Conservation (phyloP, 768 basidiomycete genomes). For the Suillus luteus region DNA sequence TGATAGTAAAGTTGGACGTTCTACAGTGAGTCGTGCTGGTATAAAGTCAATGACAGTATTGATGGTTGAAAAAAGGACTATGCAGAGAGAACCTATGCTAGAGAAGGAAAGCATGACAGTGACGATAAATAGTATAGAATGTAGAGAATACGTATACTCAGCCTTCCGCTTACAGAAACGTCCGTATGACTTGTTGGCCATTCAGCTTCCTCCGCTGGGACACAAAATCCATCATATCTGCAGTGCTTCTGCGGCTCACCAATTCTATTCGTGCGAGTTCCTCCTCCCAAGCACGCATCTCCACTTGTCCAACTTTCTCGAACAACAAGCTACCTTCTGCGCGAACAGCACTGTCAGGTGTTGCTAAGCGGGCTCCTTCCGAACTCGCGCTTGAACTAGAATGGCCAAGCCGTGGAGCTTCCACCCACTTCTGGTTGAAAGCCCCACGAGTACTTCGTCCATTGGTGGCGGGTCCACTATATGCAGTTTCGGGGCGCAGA, state of each 20-base stretch:
- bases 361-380: constrained; percentile 48
- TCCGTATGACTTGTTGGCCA: constrained; percentile 25
- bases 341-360: constrained; percentile 22
- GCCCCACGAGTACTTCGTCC: constrained; percentile 17
- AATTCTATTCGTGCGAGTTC: constrained; percentile 73
- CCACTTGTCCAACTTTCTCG: constrained; percentile 34
- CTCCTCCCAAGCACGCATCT: constrained; percentile 74
- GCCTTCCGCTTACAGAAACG: constrained; percentile 25
- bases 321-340: constrained; percentile 22
- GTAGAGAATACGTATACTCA: constrained; percentile 19
- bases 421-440: constrained; percentile 26
- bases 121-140: constrained; percentile 5
- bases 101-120: constrained; percentile 8
- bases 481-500: constrained; percentile 32
- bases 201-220: constrained; percentile 31
- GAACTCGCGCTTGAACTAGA: constrained; percentile 39
- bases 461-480: constrained; percentile 19
- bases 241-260: constrained; percentile 50
- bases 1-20: constrained; percentile 10
- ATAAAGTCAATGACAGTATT: constrained; percentile 11
- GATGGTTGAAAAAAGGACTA: background rate
- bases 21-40: constrained; percentile 8
- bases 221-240: constrained; percentile 37
- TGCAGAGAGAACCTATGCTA: background rate
- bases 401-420: constrained; percentile 30